Conservation (phyloP, 768 basidiomycete species). For the Rossbeevera mucosa region DNA sequence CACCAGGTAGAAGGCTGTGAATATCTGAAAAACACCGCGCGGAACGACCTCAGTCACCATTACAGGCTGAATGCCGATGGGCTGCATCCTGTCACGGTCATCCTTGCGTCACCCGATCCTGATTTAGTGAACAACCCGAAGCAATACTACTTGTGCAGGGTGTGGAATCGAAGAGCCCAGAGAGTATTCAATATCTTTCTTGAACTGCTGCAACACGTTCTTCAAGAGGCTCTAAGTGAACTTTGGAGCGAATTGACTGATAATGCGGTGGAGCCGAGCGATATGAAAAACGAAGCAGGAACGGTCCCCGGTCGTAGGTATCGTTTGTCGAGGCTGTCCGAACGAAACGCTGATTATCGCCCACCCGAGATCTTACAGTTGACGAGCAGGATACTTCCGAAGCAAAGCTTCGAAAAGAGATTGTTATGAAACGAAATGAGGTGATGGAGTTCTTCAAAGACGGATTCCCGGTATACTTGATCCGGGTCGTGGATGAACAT, state of each 20-base stretch:
- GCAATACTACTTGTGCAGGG: constrained; percentile 20
- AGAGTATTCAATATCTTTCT: constrained; percentile 15
- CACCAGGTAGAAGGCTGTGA: constrained; percentile 15
- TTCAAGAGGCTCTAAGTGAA: neutral
- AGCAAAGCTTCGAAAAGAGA: constrained; percentile 8
- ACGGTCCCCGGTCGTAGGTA: constrained; percentile 4
- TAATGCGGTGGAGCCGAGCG: neutral
- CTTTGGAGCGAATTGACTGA: neutral
- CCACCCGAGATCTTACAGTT: neutral
- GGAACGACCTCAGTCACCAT: neutral
- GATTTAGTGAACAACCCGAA: constrained; percentile 1
- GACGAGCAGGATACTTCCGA: constrained; percentile 3
- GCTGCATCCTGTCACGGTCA: constrained; percentile 6
- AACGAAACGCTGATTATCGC: constrained; percentile 1
- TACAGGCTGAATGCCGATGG: constrained; percentile 14
- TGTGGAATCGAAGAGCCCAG: constrained; percentile 14
- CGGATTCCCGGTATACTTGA: constrained; percentile 15
- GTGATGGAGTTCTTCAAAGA: constrained; percentile 15
- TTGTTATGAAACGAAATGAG: constrained; percentile 15
- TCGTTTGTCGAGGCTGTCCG: too few species aligned
- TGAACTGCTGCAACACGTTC: constrained; percentile 15
- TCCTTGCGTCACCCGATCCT: neutral
- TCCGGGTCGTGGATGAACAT: constrained; percentile 11
- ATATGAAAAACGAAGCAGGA: neutral
- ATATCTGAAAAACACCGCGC: neutral